Percentiles rank a stretch among this genome's conserved stretches.
These are phyloP conservation scores for Starmerella sp. DNA, from an alignment of 805 yeast species.

Conservation along the genomic window DNA sequence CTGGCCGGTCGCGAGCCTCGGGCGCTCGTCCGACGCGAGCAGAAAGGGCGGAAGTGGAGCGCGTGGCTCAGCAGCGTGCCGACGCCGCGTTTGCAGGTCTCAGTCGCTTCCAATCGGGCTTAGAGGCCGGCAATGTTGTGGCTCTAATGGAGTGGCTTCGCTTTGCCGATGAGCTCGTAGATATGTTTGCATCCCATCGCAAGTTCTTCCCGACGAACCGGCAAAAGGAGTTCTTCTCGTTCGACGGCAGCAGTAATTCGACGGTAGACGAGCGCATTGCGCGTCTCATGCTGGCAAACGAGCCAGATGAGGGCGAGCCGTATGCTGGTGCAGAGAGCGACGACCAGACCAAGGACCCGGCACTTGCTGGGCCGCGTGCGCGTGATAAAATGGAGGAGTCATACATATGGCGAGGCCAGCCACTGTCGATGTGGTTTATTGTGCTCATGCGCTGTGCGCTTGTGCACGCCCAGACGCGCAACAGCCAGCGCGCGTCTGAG, in stretches of 20 bases:
- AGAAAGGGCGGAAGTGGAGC: constrained; percentile 35
- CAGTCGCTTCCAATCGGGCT: constrained; percentile 39
- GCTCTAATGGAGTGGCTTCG: constrained; percentile 74
- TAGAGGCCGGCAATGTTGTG: constrained; percentile 42
- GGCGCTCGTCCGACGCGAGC: constrained; percentile 17
- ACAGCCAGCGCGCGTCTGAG: constrained; percentile 51
- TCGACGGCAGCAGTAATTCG: constrained; percentile 27
- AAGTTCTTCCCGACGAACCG: constrained; percentile 71
- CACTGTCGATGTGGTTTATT: constrained; percentile 74
- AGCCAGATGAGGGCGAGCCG: constrained; percentile 31
- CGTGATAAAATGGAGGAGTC: constrained; percentile 9
- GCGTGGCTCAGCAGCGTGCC: constrained; percentile 40
- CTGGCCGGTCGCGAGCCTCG: constrained; percentile 1
- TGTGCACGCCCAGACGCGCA: constrained; percentile 49
- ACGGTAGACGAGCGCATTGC: constrained; percentile 51
- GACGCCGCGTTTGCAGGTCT: constrained; percentile 33
- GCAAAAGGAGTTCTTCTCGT: constrained; percentile 33
- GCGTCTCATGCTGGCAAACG: constrained; percentile 24
- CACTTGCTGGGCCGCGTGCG: constrained; percentile 10
- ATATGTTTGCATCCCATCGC: constrained; percentile 65
- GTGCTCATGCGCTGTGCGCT: constrained; percentile 71
- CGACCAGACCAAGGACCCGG: neutral
- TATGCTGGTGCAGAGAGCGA: neutral
- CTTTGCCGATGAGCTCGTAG: constrained; percentile 69
- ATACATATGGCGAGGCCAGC: constrained; percentile 56